Evolutionary conservation across 495 filamentous ascomycete genomes (phyloP).

Genomic region (Aspergillus sclerotiicarbonarius): DNA sequence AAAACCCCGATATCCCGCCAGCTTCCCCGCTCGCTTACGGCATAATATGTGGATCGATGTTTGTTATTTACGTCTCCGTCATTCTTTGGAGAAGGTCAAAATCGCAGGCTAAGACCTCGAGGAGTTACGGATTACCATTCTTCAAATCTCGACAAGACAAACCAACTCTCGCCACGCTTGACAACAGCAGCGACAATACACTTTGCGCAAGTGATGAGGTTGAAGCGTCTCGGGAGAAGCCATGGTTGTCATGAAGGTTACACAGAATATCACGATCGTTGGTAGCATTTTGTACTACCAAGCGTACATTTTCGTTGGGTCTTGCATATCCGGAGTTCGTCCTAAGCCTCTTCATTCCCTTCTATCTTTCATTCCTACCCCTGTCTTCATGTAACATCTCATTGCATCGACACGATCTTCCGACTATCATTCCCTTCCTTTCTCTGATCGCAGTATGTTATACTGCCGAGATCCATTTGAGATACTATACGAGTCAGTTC

Average conservation of each 20-base stretch:
- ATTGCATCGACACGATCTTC: neutral
- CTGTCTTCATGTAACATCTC: constrained; percentile 3
- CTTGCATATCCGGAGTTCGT: constrained; percentile 13
- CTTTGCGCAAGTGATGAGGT: neutral
- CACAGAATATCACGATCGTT: constrained; percentile 12
- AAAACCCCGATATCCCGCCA: constrained; percentile 20
- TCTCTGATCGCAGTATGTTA: neutral
- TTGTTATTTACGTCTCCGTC: constrained; percentile 18
- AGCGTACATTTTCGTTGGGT: constrained; percentile 8
- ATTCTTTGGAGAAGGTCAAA: constrained; percentile 13
- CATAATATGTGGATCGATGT: constrained; percentile 13
- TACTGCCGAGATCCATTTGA: neutral
- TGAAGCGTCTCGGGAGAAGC: constrained; percentile 5
- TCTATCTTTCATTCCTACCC: neutral
- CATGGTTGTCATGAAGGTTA: constrained; percentile 11
- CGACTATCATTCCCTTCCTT: neutral
- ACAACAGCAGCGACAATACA: constrained; percentile 9
- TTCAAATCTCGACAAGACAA: neutral
- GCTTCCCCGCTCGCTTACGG: constrained; percentile 19
- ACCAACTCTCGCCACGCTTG: neutral
- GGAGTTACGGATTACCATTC: neutral
- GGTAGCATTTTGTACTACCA: constrained; percentile 9
- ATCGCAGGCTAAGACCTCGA: neutral
- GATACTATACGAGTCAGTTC: neutral
- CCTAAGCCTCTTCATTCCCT: neutral